Conservation (phyloP, 352 stramenopile species). For the Phytophthora idaei region DNA sequence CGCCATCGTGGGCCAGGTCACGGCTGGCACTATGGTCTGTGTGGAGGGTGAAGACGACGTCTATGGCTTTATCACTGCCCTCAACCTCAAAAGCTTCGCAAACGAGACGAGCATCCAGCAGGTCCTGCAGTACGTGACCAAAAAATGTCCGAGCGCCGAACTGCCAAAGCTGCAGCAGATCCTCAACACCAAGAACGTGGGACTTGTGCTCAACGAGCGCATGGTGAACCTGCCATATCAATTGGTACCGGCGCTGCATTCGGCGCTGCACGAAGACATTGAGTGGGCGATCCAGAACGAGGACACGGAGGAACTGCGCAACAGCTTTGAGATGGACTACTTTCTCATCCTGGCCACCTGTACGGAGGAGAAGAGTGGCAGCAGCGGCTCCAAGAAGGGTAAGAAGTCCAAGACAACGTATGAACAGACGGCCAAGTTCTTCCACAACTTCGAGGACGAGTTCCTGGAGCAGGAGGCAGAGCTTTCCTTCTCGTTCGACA, state of each 20-base stretch:
- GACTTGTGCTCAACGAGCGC: constrained; percentile 79
- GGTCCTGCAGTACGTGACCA: constrained; percentile 76
- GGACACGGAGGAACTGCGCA: constrained; percentile 58
- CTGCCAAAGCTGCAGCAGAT: constrained; percentile 64
- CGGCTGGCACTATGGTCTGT: constrained; percentile 81
- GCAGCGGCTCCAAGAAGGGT: constrained; percentile 46
- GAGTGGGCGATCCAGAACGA: constrained; percentile 86
- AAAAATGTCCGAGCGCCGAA: constrained; percentile 65
- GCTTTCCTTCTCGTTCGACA: constrained; percentile 74
- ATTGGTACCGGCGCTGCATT: constrained; percentile 79
- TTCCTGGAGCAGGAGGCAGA: constrained; percentile 82
- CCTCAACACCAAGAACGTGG: constrained; percentile 62
- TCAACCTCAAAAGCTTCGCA: constrained; percentile 65
- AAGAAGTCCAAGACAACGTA: constrained; percentile 84
- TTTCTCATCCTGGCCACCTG: constrained; percentile 80
- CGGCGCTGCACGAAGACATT: constrained; percentile 84
- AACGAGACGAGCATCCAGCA: constrained; percentile 69
- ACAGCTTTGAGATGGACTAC: constrained; percentile 83
- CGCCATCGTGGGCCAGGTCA: constrained; percentile 76
- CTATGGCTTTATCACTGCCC: constrained; percentile 87
- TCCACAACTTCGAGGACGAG: constrained; percentile 89
- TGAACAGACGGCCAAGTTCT: constrained; percentile 74
- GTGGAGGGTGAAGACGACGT: constrained; percentile 79
- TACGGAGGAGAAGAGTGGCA: constrained; percentile 56
- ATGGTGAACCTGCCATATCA: constrained; percentile 91